Evolutionary conservation across 1,139 yeast genomes (phyloP).

Genomic region (Debaryomycetaceae sp.): DNA sequence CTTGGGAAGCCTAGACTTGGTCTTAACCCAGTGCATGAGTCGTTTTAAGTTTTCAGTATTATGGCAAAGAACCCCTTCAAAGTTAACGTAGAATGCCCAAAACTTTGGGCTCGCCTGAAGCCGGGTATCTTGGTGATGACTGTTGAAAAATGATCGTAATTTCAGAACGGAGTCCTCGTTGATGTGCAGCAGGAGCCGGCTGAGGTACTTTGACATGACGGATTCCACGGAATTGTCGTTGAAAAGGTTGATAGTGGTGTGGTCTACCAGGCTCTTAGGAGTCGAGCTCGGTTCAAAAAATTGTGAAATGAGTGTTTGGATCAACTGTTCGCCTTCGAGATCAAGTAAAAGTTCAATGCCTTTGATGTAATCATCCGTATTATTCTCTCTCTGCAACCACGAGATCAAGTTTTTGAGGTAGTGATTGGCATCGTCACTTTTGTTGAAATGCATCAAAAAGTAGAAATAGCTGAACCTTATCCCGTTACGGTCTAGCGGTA

Average conservation of each 20-base stretch:
- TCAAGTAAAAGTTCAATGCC: slow-evolving; percentile 17
- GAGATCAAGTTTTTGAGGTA: slow-evolving; percentile 24
- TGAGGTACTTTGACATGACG: slow-evolving; percentile 20
- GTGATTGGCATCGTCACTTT: slow-evolving; percentile 22
- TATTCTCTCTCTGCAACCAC: slow-evolving; percentile 21
- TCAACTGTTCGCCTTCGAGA: slow-evolving; percentile 16
- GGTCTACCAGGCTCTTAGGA: not conserved
- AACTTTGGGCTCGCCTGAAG: slow-evolving; percentile 41
- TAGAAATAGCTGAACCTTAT: slow-evolving; percentile 41
- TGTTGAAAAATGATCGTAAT: slow-evolving; percentile 37
- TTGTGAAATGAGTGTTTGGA: not conserved
- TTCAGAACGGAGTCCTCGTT: not conserved
- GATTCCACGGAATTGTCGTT: slow-evolving; percentile 31
- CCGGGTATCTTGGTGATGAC: slow-evolving; percentile 31
- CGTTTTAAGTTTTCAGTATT: slow-evolving; percentile 41
- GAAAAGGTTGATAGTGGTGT: slow-evolving; percentile 11
- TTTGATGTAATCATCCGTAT: slow-evolving; percentile 22
- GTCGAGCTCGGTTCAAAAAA: not conserved
- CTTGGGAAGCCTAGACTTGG: slow-evolving; percentile 44
- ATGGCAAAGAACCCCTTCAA: slow-evolving; percentile 38
- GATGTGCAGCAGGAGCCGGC: not conserved
- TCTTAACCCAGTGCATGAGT: slow-evolving; percentile 40
- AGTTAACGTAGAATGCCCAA: slow-evolving; percentile 55
- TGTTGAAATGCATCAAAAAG: slow-evolving; percentile 21
- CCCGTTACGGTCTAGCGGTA: slow-evolving; percentile 37